Conservation (phyloP, 2,329 filamentous ascomycete species). For the Trichoderma brevicompactum region DNA sequence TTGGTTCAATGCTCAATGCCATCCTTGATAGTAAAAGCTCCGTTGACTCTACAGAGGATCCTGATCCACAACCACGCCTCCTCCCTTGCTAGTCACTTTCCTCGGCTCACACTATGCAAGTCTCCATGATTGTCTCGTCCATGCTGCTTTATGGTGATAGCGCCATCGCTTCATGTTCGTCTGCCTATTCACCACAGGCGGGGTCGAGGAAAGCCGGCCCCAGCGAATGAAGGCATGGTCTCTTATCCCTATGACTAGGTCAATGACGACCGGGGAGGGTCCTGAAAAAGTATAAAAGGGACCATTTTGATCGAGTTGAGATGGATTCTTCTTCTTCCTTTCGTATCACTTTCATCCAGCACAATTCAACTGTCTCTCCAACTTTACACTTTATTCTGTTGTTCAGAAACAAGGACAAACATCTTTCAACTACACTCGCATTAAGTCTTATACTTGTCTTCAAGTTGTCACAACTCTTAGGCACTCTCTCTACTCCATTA, state of each 20-base stretch:
- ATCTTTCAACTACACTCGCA: not conserved
- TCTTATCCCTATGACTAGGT: conserved; percentile 49
- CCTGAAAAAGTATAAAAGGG: conserved; percentile 67
- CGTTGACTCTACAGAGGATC: conserved; percentile 26
- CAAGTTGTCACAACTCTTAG: conserved; percentile 28
- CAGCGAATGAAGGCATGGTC: conserved; percentile 51
- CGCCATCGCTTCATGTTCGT: conserved; percentile 42
- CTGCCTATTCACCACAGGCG: conserved; percentile 45
- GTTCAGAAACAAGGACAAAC: conserved; percentile 4
- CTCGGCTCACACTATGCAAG: conserved; percentile 43
- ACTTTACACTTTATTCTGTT: not conserved
- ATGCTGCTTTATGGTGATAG: conserved; percentile 37
- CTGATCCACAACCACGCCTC: conserved; percentile 31
- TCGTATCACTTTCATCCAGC: conserved; percentile 43
- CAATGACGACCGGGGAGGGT: conserved; percentile 43
- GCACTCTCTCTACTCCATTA: not conserved
- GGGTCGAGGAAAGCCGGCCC: conserved; percentile 44
- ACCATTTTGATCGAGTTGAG: conserved; percentile 51
- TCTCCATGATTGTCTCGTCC: conserved; percentile 43
- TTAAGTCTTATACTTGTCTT: not conserved
- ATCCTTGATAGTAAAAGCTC: conserved; percentile 18
- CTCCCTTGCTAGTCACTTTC: conserved; percentile 36
- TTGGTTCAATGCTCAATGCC: conserved; percentile 28
- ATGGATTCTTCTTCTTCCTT: conserved; percentile 57
- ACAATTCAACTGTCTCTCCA: conserved; percentile 6